A percentile compares a stretch with the other conserved stretches of the same genome.
phyloP scores from a whole-genome alignment of 371 early-diverging fungal genomes.

The Mortierella sp. region DNA sequence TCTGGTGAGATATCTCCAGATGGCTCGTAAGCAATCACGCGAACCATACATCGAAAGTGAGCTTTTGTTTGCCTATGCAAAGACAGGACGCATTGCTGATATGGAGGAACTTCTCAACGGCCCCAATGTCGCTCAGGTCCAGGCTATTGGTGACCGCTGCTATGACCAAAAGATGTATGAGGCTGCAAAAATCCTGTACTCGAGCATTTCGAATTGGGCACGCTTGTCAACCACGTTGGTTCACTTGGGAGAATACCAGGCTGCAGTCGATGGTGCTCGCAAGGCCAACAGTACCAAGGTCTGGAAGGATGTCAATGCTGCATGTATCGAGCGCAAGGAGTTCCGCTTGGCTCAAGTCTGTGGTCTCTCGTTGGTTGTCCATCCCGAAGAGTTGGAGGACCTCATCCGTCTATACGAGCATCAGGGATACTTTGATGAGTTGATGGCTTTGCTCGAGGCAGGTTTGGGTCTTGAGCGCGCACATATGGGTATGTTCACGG shows the following conservation, averaged over 20 bases:
- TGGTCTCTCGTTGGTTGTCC: slow-evolving; percentile 94
- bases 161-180: slow-evolving; percentile 92
- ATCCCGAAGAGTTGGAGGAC: slow-evolving; percentile 95
- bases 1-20: slow-evolving; percentile 90
- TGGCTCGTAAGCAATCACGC: slow-evolving; percentile 93
- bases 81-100: slow-evolving; percentile 91
- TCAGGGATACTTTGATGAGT: slow-evolving; percentile 91
- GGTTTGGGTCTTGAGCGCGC: slow-evolving; percentile 96
- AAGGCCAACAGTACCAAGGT: slow-evolving; percentile 97
- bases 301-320: slow-evolving; percentile 97
- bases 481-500: slow-evolving; percentile 99
- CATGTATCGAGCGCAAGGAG: slow-evolving; percentile 93
- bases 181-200: slow-evolving; percentile 94
- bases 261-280: slow-evolving; percentile 97
- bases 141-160: slow-evolving; percentile 95
- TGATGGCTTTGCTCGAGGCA: slow-evolving; percentile 90
- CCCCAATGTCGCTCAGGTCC: slow-evolving; percentile 95
- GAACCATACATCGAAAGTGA: slow-evolving; percentile 96
- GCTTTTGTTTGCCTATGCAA: slow-evolving; percentile 93
- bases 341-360: slow-evolving; percentile 98
- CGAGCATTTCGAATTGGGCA: slow-evolving; percentile 96
- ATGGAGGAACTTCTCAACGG: slow-evolving; percentile 92
- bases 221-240: slow-evolving; percentile 95
- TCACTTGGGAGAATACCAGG: slow-evolving; percentile 93
- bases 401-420: slow-evolving; percentile 89